Base-by-base conservation (phyloP, 306 rosid genomes). In the Vachellia collinsii region DNA sequence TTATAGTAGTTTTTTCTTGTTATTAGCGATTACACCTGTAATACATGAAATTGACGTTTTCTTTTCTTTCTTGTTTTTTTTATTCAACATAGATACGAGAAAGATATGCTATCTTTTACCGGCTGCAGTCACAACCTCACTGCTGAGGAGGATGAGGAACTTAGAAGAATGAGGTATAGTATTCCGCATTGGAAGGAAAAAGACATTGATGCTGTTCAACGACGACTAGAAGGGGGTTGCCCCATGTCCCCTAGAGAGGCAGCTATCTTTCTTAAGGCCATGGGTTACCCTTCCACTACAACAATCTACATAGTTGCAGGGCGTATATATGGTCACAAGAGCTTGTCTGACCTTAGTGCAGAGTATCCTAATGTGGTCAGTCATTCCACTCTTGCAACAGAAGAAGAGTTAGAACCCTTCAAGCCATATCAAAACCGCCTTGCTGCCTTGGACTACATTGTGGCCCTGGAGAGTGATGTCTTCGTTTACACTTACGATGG, bases 151-250 rank as follows among this genome's bases (percentile, higher is more conserved):
- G 84, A 88, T 2, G 92, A 88, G 76, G 93, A 96, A 63, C 98
- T 96, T 20, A 86, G 86, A 77, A 85, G 19, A 34, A 96, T 96
- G 99, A 90, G 99, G 80, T 89, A 96, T 84, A 87, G 48, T 3
- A 97, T 93, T n/a, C 90, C 88, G 82, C 99, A 96, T 84, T 96
- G 99, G 99, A 96, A 96, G 87, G 99, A 96, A 80, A 96, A 96
- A 62, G 97, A 93, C 82, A 93, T 96, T 62, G 97, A 96, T 22
- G 89, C 97, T 59, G 75, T 72, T 17, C 97, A 88, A n/a, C 80
- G 85, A 75, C 58, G 99, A 66, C 59, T 85, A 47, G 91, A 87
- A 84, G 99, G 99, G 9, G 99, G 99, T 56, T 96, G 99, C 74
- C 99, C 99, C 42, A 90, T 96, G 95, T 89, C 99, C 20, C 99